These are phyloP conservation scores for Candida jianshihensis DNA, from an alignment of 805 yeast species.

Conservation along the genomic window DNA sequence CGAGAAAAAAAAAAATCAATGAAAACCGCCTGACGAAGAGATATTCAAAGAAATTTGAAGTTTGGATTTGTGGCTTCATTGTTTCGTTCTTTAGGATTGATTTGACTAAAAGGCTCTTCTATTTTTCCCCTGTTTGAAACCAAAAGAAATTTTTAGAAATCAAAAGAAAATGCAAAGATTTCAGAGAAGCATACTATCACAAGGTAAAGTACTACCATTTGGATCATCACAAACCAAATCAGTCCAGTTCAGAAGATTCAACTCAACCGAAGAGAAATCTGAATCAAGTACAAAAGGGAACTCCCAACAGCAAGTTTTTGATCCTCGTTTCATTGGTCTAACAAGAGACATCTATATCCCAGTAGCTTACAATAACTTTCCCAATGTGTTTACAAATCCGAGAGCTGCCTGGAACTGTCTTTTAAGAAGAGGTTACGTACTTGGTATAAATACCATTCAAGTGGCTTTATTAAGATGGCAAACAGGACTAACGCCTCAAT, in stretches of 20 bases:
- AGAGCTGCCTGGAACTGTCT: slow-evolving; percentile 35
- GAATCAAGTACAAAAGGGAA: slow-evolving; percentile 6
- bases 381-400: slow-evolving; percentile 37
- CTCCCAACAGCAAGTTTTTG: slow-evolving; percentile 24
- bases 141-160: no score
- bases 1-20: no score
- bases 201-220: neutral
- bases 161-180: no score
- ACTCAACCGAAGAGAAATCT: slow-evolving; percentile 4
- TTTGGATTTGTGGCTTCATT: no score
- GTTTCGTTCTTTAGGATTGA: no score
- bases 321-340: slow-evolving; percentile 35
- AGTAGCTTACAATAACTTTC: slow-evolving; percentile 38
- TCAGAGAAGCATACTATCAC: neutral
- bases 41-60: no score
- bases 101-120: no score
- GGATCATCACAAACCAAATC: no score
- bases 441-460: slow-evolving; percentile 64
- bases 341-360: slow-evolving; percentile 44
- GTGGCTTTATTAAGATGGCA: slow-evolving; percentile 63
- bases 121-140: no score
- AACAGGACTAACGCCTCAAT: slow-evolving; percentile 60
- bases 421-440: slow-evolving; percentile 51
- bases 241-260: no score
- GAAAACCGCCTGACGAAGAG: no score